Evolutionary conservation across 192 early-diverging fungal species (phyloP).

Genomic region (Funneliformis geosporum): DNA sequence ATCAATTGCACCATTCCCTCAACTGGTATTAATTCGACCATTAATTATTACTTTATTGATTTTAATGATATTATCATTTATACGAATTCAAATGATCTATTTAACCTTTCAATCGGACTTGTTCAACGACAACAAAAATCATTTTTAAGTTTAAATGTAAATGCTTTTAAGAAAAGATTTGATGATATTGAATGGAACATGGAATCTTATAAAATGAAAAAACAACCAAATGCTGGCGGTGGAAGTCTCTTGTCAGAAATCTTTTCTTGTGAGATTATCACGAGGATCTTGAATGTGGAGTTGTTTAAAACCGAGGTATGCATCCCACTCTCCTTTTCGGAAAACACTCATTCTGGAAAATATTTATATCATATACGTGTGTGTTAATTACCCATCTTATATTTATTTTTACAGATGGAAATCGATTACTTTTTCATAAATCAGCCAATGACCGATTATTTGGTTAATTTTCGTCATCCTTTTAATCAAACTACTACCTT

Average conservation of each 20-base stretch:
- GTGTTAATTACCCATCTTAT: too few species aligned
- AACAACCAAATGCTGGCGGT: conserved; percentile 53
- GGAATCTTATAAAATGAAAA: conserved; percentile 39
- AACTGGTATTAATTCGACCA: not conserved
- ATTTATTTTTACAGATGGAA: conserved; percentile 47
- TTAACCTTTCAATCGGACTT: conserved; percentile 11
- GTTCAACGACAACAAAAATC: not conserved
- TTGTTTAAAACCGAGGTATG: conserved; percentile 48
- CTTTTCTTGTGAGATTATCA: conserved; percentile 48
- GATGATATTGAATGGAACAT: conserved; percentile 41
- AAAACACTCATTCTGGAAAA: too few species aligned
- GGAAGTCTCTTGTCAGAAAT: conserved; percentile 50
- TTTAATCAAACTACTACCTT: conserved; percentile 7
- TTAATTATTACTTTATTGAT: not conserved
- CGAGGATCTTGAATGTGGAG: conserved; percentile 45
- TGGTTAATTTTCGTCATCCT: conserved; percentile 37
- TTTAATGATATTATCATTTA: conserved; percentile 22
- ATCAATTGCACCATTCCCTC: not conserved
- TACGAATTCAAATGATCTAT: conserved; percentile 15
- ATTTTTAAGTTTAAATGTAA: conserved; percentile 15
- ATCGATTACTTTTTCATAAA: conserved; percentile 42
- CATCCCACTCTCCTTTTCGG: too few species aligned
- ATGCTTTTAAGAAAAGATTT: conserved; percentile 29
- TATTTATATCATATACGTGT: too few species aligned
- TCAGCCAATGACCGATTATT: conserved; percentile 54